Evolutionary conservation across 31 red algal genomes (phyloP).

Genomic region (Asparagopsis taxiformis): DNA sequence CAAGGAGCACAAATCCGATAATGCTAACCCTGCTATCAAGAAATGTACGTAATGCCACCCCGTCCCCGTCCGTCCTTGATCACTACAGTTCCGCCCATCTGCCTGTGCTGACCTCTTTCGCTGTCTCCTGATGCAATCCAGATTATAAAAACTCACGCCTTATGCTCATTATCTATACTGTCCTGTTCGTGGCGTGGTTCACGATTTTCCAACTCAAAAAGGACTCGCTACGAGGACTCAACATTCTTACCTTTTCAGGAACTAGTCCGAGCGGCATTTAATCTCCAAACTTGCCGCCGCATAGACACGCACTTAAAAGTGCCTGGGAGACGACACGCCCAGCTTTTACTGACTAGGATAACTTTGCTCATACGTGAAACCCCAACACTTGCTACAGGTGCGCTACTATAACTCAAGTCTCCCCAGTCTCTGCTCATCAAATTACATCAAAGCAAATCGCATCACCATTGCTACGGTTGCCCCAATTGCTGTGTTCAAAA

Average conservation of each 20-base stretch:
- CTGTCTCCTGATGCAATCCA: neutral
- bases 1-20: conserved; percentile 42
- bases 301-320: neutral
- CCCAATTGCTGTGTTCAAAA: conserved; percentile 92
- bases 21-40: conserved; percentile 59
- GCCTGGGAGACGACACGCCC: neutral
- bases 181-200: conserved; percentile 60
- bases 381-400: too few species aligned
- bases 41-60: conserved; percentile 29
- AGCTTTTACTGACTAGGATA: neutral
- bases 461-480: conserved; percentile 63
- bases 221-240: conserved; percentile 20
- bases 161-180: conserved; percentile 64
- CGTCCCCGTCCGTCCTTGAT: neutral
- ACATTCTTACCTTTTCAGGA: conserved; percentile 48
- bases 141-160: conserved; percentile 52
- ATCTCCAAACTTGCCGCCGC: neutral
- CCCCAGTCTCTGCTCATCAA: too few species aligned
- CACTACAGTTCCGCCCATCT: neutral
- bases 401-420: too few species aligned
- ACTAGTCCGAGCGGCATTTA: conserved; percentile 47
- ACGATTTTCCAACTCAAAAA: conserved; percentile 41
- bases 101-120: neutral
- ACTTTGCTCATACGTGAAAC: neutral
- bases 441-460: neutral